Base-by-base conservation (phyloP, 2,329 filamentous ascomycete genomes). In the Fragosphaeria purpurea region DNA sequence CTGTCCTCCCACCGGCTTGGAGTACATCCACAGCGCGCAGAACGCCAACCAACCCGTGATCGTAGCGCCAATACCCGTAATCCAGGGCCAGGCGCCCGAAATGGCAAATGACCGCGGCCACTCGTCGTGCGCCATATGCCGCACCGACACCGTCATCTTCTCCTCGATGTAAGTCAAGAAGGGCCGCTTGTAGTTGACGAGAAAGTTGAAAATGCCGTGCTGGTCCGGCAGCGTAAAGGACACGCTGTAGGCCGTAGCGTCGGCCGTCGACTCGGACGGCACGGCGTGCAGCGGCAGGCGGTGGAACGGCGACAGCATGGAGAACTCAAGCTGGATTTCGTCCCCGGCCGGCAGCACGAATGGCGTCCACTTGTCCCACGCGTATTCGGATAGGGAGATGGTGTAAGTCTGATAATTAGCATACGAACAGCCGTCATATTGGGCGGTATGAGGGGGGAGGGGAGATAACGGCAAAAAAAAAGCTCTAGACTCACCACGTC, bases 191-290 rank as follows among this genome's bases (percentile, higher is more conserved):
- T 97, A 96, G 76, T 96, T 95, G 68, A 97, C 78, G 64, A 84
- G 82, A 78, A 98, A 97, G 72, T 95, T 95, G 78, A 97, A 98
- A 70, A 98, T 96, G 64, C 93, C 93, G 72, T 98, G 93, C 70
- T 98, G 93, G 66, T 98, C 93, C 5, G 93, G 93, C 4, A 91
- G 78, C 56, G 76, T 85, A 70, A 98, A 96, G 31, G 79, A 76
- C 44, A 79, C 76, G 56, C 77, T 76, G 73, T 84, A 98, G 55
- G 86, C 76, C 46, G 86, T 83, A 56, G 82, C 81, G 60, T 87
- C 83, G 50, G 75, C 67, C 1, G 82, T 84, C 32, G 73, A 74
- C 35, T 69, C 67, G 33, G 57, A 58, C 11, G 80, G 77, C 41
- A 58, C 57, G 12, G 79, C 76, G 30, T 51, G 40, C 42, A 98